Conservation (phyloP, 163 green algal species). For the Volvox carteri region DNA sequence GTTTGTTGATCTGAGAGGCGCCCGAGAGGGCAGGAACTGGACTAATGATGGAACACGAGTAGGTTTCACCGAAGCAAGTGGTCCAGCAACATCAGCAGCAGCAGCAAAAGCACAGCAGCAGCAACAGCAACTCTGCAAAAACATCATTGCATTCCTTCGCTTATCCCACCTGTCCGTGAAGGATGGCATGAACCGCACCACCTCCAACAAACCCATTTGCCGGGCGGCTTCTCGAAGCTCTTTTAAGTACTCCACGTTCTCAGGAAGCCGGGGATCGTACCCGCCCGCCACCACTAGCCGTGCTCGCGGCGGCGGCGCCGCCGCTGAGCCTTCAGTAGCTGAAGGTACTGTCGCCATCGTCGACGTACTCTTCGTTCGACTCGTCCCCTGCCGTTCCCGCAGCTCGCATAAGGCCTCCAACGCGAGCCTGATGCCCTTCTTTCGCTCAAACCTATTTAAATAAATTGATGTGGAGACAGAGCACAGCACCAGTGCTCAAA, state of each 20-base stretch:
- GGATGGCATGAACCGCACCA: constrained; percentile 86
- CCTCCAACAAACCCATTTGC: constrained; percentile 70
- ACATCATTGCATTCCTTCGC: neutral
- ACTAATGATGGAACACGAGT: too few relatives aligned
- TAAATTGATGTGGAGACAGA: too few relatives aligned
- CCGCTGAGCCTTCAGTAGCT: neutral
- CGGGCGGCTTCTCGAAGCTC: constrained; percentile 78
- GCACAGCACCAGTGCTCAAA: too few relatives aligned
- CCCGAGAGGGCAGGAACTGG: too few relatives aligned
- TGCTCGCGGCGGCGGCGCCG: neutral
- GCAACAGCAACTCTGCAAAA: neutral
- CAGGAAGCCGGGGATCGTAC: constrained; percentile 78
- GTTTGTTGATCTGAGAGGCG: too few relatives aligned
- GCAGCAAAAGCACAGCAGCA: neutral
- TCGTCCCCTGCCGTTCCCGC: constrained; percentile 7
- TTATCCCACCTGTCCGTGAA: constrained; percentile 77
- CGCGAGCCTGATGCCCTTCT: constrained; percentile 92
- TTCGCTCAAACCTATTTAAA: constrained; percentile 91
- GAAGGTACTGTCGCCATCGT: neutral
- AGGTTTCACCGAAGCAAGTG: too few relatives aligned
- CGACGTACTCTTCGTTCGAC: too few relatives aligned
- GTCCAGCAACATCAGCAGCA: neutral
- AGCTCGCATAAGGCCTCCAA: constrained; percentile 78
- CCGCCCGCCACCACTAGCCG: constrained; percentile 60
- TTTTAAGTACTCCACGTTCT: constrained; percentile 88